Evolutionary conservation across 106 monocot species (phyloP).

Genomic region (Dactylorhiza incarnata): DNA sequence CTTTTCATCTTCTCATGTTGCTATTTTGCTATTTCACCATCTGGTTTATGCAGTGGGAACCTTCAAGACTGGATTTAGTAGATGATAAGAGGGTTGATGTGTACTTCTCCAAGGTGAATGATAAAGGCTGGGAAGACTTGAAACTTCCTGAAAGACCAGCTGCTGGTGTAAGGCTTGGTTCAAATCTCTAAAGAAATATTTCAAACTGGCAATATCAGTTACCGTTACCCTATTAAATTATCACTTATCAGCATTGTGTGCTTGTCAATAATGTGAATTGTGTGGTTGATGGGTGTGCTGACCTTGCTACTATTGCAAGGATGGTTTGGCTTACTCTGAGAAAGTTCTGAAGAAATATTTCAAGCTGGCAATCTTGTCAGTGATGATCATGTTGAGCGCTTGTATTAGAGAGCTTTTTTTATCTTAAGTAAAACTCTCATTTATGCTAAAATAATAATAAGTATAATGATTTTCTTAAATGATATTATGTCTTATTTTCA

Average conservation of each 20-base stretch:
- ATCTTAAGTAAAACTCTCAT: too few species aligned
- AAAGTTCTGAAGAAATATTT: too few species aligned
- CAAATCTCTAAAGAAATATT: conserved; percentile 35
- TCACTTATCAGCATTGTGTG: background rate
- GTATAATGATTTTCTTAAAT: too few species aligned
- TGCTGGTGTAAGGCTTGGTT: conserved; percentile 1
- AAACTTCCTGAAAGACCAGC: conserved; percentile 33
- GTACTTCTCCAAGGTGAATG: conserved; percentile 55
- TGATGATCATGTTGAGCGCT: too few species aligned
- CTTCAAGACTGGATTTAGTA: conserved; percentile 53
- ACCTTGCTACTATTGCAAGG: too few species aligned
- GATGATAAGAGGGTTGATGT: conserved; percentile 43
- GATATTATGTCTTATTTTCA: too few species aligned
- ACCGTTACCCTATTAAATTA: background rate
- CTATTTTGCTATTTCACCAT: background rate
- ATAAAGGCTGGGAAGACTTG: conserved; percentile 67
- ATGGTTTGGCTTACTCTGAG: too few species aligned
- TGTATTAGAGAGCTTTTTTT: too few species aligned
- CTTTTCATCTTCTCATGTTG: background rate
- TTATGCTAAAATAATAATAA: too few species aligned
- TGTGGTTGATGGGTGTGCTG: too few species aligned
- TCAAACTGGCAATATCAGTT: background rate
- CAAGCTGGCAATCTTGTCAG: too few species aligned
- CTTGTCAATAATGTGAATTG: too few species aligned
- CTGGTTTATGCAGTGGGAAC: conserved; percentile 64